Base-by-base conservation (phyloP, 1,284 basidiomycete genomes). In the Sporisorium sorghi region DNA sequence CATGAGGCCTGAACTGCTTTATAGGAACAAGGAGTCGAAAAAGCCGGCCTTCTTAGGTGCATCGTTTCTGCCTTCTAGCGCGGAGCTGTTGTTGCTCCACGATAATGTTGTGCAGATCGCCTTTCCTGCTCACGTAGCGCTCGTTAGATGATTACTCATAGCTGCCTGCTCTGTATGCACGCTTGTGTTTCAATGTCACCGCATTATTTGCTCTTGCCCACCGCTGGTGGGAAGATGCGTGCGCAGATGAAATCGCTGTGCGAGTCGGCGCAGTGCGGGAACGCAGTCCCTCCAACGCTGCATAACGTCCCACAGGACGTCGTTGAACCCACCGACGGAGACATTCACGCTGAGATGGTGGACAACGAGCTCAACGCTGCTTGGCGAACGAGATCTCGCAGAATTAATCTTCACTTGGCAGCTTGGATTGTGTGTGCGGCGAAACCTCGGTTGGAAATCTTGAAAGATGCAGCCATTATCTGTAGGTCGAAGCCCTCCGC, bases 21-120 rank as follows among this genome's bases (percentile, higher is more conserved):
- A 8, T 33, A 3, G 32, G 11, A 9, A 9, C 15, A 15, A 10
- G 21, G 7, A 15, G 5, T 2, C 12, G 12, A 17, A 28, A 15
- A 15, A 7, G 28, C 12, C 40, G 50, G 37, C 50, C 19, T 54
- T 61, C 4, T 28, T 61, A 5, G 58, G 58, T 2, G 51, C 37
- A 4, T 42, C 21, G 9, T 61, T 49, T 14, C 44, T 61, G 37
- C 52, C 51, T 1, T 26, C 19, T 1, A 7, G 24, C 21, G 37
- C 32, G 1, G 3, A n/a, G 2, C 1, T 3, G 1, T 1, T 19
- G 7, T 28, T 50, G 21, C 49, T 43, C 40, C 0, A 50, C 10
- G 5, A 1, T 0, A 23, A 30, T 11, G 40, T 19, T 11, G 12
- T 35, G 19, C 7, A 30, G 23, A 8, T 33, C 32, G 32, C 5